Conservation (phyloP, 306 rosid species). For the Echinosophora koreensis region DNA sequence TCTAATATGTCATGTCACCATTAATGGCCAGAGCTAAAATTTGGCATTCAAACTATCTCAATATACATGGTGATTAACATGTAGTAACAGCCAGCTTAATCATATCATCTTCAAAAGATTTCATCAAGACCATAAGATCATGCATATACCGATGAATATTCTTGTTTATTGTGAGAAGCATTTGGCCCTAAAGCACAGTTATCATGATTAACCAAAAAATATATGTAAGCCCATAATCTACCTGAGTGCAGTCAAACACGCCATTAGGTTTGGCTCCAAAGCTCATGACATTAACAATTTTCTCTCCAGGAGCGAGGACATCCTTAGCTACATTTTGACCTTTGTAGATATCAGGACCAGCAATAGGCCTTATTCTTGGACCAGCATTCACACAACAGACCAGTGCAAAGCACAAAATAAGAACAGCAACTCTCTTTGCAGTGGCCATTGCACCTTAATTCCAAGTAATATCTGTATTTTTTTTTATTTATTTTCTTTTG, state of each 20-base stretch:
- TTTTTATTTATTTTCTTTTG: not conserved
- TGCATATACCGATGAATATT: not conserved
- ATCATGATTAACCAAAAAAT: constrained; percentile 27
- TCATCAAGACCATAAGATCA: not conserved
- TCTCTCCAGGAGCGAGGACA: constrained; percentile 51
- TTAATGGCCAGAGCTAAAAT: not conserved
- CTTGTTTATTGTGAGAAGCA: constrained; percentile 16
- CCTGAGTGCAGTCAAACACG: constrained; percentile 65
- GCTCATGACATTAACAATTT: constrained; percentile 58
- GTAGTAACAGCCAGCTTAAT: constrained; percentile 13
- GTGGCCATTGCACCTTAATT: constrained; percentile 53
- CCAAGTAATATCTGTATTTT: not conserved
- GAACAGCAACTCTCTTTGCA: constrained; percentile 36
- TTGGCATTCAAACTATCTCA: constrained; percentile 16
- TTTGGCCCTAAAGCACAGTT: constrained; percentile 6
- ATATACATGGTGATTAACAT: constrained; percentile 9
- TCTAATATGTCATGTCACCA: not conserved
- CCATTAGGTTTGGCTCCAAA: constrained; percentile 74
- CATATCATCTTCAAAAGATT: constrained; percentile 8
- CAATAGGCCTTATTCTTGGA: constrained; percentile 27
- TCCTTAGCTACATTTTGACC: constrained; percentile 47
- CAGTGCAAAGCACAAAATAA: constrained; percentile 44
- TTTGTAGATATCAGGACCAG: constrained; percentile 50
- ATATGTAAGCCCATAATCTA: constrained; percentile 33
- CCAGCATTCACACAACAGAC: constrained; percentile 33